Conservation (phyloP, 768 basidiomycete genomes). For the Trametes maxima region DNA sequence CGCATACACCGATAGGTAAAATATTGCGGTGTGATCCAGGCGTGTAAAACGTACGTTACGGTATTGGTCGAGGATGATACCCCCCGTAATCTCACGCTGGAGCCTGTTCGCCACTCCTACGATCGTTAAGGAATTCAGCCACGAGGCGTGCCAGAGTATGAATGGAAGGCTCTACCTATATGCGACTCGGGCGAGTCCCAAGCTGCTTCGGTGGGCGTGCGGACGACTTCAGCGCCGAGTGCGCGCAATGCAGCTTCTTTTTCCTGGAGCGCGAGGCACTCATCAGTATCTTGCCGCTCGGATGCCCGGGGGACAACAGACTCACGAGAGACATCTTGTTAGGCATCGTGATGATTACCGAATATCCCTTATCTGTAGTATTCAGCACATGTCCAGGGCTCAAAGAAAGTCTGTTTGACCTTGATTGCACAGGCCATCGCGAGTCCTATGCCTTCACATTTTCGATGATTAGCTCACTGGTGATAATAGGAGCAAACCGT, state of each 20-base stretch:
- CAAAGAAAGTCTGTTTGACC: conserved; percentile 44
- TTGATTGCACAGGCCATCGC: conserved; percentile 94
- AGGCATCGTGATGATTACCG: conserved; percentile 87
- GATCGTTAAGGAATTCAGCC: conserved; percentile 87
- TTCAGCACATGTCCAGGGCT: conserved; percentile 55
- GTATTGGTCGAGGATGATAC: conserved; percentile 93
- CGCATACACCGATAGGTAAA: neutral
- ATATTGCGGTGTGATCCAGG: neutral
- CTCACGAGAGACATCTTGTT: conserved; percentile 90
- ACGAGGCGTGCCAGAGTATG: conserved; percentile 49
- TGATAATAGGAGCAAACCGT: neutral
- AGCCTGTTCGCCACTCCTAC: conserved; percentile 83
- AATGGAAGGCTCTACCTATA: conserved; percentile 69
- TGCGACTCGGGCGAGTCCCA: conserved; percentile 91
- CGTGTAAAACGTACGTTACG: conserved; percentile 54
- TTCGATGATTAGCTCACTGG: neutral
- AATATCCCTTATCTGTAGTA: conserved; percentile 89
- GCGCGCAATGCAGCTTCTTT: conserved; percentile 92
- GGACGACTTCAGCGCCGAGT: conserved; percentile 91
- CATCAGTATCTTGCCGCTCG: neutral
- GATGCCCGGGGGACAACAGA: neutral
- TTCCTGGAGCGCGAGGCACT: conserved; percentile 69
- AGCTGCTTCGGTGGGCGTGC: conserved; percentile 88
- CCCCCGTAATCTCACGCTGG: conserved; percentile 76
- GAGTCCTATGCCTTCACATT: conserved; percentile 76